Evolutionary conservation across 306 rosid genomes (phyloP), one percentile per base, ranked within the genome.

Genomic region (Ziziphus jujuba): DNA sequence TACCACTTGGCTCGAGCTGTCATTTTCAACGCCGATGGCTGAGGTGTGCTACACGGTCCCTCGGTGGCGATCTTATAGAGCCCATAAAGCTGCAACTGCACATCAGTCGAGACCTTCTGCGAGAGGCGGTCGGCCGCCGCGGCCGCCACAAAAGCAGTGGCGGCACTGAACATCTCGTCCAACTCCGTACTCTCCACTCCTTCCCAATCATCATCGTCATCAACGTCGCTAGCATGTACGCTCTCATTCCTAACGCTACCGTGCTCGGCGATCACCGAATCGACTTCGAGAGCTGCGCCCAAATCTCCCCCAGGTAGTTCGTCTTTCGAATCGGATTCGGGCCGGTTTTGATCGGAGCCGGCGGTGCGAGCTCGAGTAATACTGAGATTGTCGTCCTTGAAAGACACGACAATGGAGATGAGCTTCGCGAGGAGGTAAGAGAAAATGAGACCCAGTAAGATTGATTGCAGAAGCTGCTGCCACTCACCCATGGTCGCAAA

Each of bases 1-100:
- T 89, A 95, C 99, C 99, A 95, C 72, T 95, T 95, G 22, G 99
- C 97, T 7, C 99, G 95, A 73, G 96, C 96, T 4, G 99, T 82
- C 85, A 95, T 84, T 80, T 95, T 95, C 71, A 95, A 80, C 6
- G 99, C 81, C 60, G 96, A 90, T 2, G 99, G 99, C 70, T 88
- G 99, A 4, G 96, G 86, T 14, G 89, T 48, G 65, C 85, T 85
- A 52, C 99, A 95, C 9, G 99, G 99, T 12, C 99, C 99, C 75
- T 95, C 99, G 2, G 99, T 95, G 20, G 99, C 97, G 57, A 95
- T 90, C 85, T 95, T 95, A 79, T 95, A 95, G 61, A 87, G 70
- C 19, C 96, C 97, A 7, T 95, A 95, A 16, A 95, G 96, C 88
- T 76, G 90, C 50, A 95, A 77, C 84, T 90, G 99, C 62, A 72